Evolutionary conservation across 2,329 filamentous ascomycete species (phyloP), one percentile per base, ranked within the genome.

Genomic region (Aspergillus sojae): DNA sequence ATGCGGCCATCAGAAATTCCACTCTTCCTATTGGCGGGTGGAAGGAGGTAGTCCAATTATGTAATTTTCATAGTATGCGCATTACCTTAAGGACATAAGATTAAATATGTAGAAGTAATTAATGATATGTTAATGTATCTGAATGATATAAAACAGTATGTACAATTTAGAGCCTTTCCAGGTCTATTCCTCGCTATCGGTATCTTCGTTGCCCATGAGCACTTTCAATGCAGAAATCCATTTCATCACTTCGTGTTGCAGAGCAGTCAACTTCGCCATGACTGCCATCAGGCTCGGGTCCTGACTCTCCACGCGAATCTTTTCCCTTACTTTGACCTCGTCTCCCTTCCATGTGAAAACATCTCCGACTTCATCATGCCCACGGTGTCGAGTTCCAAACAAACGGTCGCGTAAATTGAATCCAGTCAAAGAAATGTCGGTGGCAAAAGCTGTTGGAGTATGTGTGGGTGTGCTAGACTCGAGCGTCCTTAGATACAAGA

Each of bases 301-400:
- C 61, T 93, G 92, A 71, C 88, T 94, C 77, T 97, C 94, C 2
- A 97, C 90, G 46, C 91, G 85, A 5, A 97, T 87, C 80, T 97
- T 97, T 76, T 97, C 94, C 69, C 90, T 88, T 53, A 98, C 94
- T 67, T 88, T 90, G 3, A 97, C 93, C 65, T 95, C 88, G 61
- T 88, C 84, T 5, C 86, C 86, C 16, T 81, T 82, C 78, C 86
- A 97, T 4, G 81, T 82, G 76, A 96, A 97, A 0, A 91, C 81
- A 43, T 88, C 85, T 64, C 94, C 91, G 67, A 89, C 88, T 78
- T 98, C 94, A 77, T 94, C 91, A 75, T 94, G 91, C 68, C 89
- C 88, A 2, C 89, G 82, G 21, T 88, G 83, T 57, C 74, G 75
- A 53, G 73, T 71, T 2, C 81, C 82, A 61, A 83, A 81, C 12